Evolutionary conservation across 2,329 filamentous ascomycete genomes (phyloP).

Genomic region (Botrytis tulipae): DNA sequence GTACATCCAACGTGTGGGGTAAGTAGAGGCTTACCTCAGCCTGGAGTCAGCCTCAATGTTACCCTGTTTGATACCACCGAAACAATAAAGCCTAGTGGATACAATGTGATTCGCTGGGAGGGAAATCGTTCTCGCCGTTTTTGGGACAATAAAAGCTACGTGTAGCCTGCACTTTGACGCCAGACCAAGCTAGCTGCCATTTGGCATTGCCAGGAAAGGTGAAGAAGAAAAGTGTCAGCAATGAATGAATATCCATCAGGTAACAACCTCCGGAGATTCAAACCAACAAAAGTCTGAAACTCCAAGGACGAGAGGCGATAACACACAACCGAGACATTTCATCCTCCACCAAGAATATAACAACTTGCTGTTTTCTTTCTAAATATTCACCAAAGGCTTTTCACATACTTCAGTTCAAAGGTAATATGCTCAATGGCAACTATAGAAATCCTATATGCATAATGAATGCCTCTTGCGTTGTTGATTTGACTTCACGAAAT

Average conservation of each 20-base stretch:
- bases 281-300: not conserved
- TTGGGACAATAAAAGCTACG: no score
- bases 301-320: not conserved
- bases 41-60: not conserved
- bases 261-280: not conserved
- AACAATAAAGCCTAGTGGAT: not conserved
- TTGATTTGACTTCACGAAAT: not conserved
- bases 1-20: not conserved
- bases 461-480: not conserved
- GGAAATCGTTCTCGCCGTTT: no score
- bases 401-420: not conserved
- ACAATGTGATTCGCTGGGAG: not conserved
- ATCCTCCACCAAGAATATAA: not conserved
- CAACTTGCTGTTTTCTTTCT: not conserved
- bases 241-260: no score
- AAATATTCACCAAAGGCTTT: not conserved
- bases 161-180: no score
- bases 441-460: not conserved
- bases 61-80: not conserved
- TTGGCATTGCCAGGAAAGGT: no score
- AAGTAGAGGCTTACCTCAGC: not conserved
- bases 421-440: not conserved
- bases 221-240: no score
- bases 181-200: no score
- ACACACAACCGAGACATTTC: not conserved